Evolutionary conservation across 2,329 filamentous ascomycete species (phyloP).

Genomic region (Sporothrix sp.): DNA sequence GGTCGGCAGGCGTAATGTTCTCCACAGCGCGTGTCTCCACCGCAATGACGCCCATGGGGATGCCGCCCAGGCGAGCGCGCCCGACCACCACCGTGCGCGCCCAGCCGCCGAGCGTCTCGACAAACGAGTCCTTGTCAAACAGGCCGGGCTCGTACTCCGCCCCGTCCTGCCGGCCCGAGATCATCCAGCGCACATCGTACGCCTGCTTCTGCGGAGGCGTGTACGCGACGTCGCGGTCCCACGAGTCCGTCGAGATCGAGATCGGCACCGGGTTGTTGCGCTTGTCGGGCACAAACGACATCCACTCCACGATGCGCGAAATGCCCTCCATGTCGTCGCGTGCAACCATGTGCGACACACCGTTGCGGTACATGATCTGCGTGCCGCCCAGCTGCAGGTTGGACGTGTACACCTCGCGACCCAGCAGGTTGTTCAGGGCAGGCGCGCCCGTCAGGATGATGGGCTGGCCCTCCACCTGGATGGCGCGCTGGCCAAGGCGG

Average conservation of each 20-base stretch:
- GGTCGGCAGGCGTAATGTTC: conserved; percentile 92
- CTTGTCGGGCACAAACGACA: conserved; percentile 94
- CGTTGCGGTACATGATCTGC: conserved; percentile 99
- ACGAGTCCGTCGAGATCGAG: conserved; percentile 70
- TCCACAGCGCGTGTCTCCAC: conserved; percentile 94
- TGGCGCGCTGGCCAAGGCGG: conserved; percentile 93
- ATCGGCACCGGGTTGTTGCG: conserved; percentile 90
- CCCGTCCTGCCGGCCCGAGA: conserved; percentile 75
- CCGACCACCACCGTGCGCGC: conserved; percentile 93
- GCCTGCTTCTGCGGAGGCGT: conserved; percentile 71
- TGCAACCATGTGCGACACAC: conserved; percentile 98
- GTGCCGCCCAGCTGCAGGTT: conserved; percentile 98
- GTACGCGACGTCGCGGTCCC: conserved; percentile 88
- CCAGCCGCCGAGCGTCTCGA: conserved; percentile 94
- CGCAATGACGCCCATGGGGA: conserved; percentile 95
- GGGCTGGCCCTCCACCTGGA: conserved; percentile 96
- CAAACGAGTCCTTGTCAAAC: conserved; percentile 94
- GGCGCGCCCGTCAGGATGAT: conserved; percentile 97
- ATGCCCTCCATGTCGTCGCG: conserved; percentile 97
- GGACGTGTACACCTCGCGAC: conserved; percentile 96
- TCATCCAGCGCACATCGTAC: conserved; percentile 92
- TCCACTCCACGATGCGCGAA: conserved; percentile 94
- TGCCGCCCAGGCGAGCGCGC: conserved; percentile 90
- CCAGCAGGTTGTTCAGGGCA: conserved; percentile 95
- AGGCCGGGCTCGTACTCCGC: conserved; percentile 82